Base-by-base conservation (phyloP, 495 filamentous ascomycete genomes). In the Poronia punctata region DNA sequence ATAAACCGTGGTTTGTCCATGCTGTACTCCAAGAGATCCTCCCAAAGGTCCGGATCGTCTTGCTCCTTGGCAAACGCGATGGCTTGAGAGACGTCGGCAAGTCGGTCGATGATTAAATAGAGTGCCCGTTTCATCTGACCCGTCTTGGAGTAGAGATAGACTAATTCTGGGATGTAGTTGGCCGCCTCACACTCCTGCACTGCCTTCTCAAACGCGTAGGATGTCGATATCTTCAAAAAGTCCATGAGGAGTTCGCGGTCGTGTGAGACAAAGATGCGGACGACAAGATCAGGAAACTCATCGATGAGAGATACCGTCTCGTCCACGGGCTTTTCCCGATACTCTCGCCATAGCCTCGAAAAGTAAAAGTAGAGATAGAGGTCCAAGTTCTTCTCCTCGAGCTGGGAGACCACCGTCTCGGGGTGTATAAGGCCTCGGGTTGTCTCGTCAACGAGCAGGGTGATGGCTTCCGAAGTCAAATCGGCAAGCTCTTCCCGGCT, bases 1-100 rank as follows among this genome's bases (percentile, higher is more conserved):
- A 98, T 95, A 65, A 98, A 98, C 10, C 75, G 75, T 0, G 92
- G 92, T 49, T 94, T 94, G 60, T 95, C 86, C 93, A 98, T 97
- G 16, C 79, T 83, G 65, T 96, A 96, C 43, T 88, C 77, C 15
- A 98, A 78, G 7, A 98, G 73, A 52, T 98, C 92, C 46, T 94
- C 82, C 92, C 92, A 98, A 0, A 98, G 73, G 49, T 90, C 85
- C 0, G 79, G 77, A 44, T 97, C 90, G 43, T 88, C 76, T 57
- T 95, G 88, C 32, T 86, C 80, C 60, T 95, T 95, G 34, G 88
- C 88, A 47, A 97, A 98, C 6, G 82, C 74, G 46, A 98, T 97
- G 31, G 92, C 92, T 43, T 88, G 84, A 4, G 80, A 83, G 29
- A 97, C 87, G 51, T 97, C 88, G 40, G 77, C 77, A 5, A 98